A percentile compares a stretch with the other conserved stretches of the same genome.
These are phyloP conservation scores for Corynespora cassiicola DNA, from an alignment of 2,329 filamentous ascomycete species.

Conservation along the genomic window DNA sequence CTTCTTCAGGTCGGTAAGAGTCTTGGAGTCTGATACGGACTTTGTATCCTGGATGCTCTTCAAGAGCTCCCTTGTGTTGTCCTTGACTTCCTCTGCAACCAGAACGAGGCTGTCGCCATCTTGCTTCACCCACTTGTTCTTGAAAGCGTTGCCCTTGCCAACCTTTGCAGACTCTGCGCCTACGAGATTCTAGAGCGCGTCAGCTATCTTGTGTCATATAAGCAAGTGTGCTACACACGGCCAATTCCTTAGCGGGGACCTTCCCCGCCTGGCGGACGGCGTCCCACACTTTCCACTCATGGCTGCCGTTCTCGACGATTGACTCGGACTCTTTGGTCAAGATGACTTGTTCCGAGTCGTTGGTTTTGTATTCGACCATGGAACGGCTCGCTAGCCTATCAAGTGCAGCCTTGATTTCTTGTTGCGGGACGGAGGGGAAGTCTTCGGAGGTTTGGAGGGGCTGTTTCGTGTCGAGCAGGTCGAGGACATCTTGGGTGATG, in stretches of 20 bases:
- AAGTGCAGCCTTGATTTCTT: conserved; percentile 79
- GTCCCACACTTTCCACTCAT: conserved; percentile 60
- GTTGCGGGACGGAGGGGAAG: conserved; percentile 54
- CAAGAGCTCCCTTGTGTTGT: conserved; percentile 79
- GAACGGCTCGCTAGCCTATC: conserved; percentile 83
- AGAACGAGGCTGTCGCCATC: conserved; percentile 62
- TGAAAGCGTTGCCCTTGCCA: conserved; percentile 95
- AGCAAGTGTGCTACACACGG: conserved; percentile 41
- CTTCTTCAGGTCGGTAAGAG: conserved; percentile 84
- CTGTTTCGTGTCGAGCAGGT: conserved; percentile 61
- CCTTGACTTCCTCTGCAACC: conserved; percentile 74
- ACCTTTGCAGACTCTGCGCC: conserved; percentile 80
- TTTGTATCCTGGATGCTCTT: conserved; percentile 73
- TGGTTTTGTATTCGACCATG: conserved; percentile 86
- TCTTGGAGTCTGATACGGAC: conserved; percentile 75
- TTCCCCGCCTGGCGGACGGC: conserved; percentile 53
- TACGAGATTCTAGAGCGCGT: conserved; percentile 61
- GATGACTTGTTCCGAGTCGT: conserved; percentile 77
- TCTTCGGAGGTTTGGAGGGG: conserved; percentile 60
- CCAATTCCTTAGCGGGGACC: conserved; percentile 55
- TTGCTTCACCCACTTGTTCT: conserved; percentile 72
- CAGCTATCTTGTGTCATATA: conserved; percentile 26
- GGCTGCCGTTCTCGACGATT: conserved; percentile 62
- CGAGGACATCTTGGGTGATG: conserved; percentile 81
- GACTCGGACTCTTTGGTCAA: conserved; percentile 84